Conservation (phyloP, 2,329 filamentous ascomycete genomes). For the Ustilaginoidea virens region DNA sequence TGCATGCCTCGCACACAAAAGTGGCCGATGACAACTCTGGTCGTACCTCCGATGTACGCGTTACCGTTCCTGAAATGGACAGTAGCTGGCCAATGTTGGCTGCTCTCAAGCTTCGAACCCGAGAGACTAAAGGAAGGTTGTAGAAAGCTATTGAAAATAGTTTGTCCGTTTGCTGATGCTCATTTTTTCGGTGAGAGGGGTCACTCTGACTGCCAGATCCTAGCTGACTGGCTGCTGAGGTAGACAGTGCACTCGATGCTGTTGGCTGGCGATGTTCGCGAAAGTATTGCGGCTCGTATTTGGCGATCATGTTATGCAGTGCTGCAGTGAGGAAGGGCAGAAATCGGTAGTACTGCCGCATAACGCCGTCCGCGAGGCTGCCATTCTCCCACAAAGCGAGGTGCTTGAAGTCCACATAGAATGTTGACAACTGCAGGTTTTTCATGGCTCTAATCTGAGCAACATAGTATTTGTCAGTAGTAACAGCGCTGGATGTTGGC, state of each 20-base stretch:
- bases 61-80: slow-evolving; percentile 93
- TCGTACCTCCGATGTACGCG: slow-evolving; percentile 88
- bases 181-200: slow-evolving; percentile 59
- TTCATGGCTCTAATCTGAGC: slow-evolving; percentile 69
- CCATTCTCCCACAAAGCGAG: slow-evolving; percentile 63
- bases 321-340: slow-evolving; percentile 79
- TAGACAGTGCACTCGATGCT: slow-evolving; percentile 55
- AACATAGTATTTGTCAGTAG: slow-evolving; percentile 71
- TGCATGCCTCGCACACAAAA: slow-evolving; percentile 81
- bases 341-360: slow-evolving; percentile 88
- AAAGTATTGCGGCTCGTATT: slow-evolving; percentile 90
- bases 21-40: slow-evolving; percentile 86
- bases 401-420: slow-evolving; percentile 81
- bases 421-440: slow-evolving; percentile 60
- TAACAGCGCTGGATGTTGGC: slow-evolving; percentile 53
- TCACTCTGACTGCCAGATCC: slow-evolving; percentile 50
- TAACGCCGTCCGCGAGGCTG: slow-evolving; percentile 70
- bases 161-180: slow-evolving; percentile 95
- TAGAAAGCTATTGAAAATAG: slow-evolving; percentile 88
- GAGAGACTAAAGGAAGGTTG: slow-evolving; percentile 75
- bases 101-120: slow-evolving; percentile 74
- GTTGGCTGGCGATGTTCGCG: slow-evolving; percentile 78
- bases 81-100: slow-evolving; percentile 83
- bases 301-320: slow-evolving; percentile 83
- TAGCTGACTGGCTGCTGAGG: slow-evolving; percentile 47